These are phyloP conservation scores for Fusarium drepaniforme DNA, from an alignment of 2,329 filamentous ascomycete genomes.

Conservation along the genomic window DNA sequence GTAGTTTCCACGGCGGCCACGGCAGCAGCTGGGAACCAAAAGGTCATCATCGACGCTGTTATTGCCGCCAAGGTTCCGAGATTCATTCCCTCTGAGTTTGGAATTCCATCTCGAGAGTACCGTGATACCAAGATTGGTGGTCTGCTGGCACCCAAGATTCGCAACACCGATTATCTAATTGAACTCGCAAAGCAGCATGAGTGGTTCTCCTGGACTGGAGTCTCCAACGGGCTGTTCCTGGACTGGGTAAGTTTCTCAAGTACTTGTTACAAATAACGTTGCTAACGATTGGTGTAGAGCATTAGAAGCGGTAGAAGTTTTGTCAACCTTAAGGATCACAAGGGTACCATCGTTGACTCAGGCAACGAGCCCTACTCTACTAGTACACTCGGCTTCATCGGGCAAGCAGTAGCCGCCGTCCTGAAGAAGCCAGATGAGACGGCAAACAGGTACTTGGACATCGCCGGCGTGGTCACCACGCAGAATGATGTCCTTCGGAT, in stretches of 20 bases:
- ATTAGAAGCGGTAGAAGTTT: neutral
- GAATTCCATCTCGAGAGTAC: neutral
- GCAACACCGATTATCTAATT: neutral
- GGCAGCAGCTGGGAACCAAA: neutral
- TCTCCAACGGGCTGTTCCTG: neutral
- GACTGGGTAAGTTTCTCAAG: neutral
- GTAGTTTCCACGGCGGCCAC: neutral
- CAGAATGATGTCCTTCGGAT: neutral
- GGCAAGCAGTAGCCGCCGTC: neutral
- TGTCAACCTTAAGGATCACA: neutral
- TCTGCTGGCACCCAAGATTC: neutral
- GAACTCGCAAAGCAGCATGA: neutral
- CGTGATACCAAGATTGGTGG: slow-evolving; percentile 9
- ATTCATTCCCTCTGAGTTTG: slow-evolving; percentile 3
- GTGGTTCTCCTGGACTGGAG: neutral
- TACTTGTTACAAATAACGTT: neutral
- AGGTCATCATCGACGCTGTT: neutral
- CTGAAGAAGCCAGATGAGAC: neutral
- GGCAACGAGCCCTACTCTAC: neutral
- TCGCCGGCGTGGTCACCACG: neutral
- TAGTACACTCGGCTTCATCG: neutral
- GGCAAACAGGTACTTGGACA: neutral
- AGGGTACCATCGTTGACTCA: neutral
- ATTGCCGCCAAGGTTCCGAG: neutral
- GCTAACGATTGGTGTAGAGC: neutral